Evolutionary conservation across 495 filamentous ascomycete genomes (phyloP), one percentile per base, ranked within the genome.

Genomic region (Penicillium lagena): DNA sequence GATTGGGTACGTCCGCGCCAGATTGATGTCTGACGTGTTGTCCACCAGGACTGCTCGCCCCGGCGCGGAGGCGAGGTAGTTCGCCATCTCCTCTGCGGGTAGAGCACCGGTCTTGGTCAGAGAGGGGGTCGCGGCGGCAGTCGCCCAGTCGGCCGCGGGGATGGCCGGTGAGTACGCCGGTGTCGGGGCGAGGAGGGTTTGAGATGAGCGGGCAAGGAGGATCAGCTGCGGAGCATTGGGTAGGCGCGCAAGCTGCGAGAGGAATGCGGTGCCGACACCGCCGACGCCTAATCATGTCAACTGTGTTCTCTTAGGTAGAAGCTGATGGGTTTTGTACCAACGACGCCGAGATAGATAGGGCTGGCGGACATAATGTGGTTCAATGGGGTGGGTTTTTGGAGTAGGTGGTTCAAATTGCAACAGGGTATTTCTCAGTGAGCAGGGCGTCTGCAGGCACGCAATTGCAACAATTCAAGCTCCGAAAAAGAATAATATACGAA

Each of bases 241-340:
- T 39, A 84, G 71, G 43, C 72, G 76, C 8, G 76, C 64, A 45
- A 96, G 81, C 64, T 98, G 93, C 43, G 71, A 67, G 51, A 98
- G 82, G 77, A 97, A 96, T 58, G 80, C 80, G 63, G 87, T 86
- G 47, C 93, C 93, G 42, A 98, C 93, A 42, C 93, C 91, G 54
- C 93, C 93, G 51, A 83, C 86, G 52, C 93, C 93, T 96, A 53
- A 10, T 46, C 12, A 17, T 15, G 13, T 15, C 37, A 12, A 29
- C 31, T 9, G 2, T 15, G 9, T 15, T 36, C 10, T 17, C 33
- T 33, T 14, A 6, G 22, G 22, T 22, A 4, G 4, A 37, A 29
- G 14, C 42, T 31, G 33, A 39, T 50, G 50, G 40, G 45, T 38
- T 14, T 46, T 52, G 14, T 63, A 71, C 70, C 70, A 47, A 73